Conservation (phyloP, 2,329 filamentous ascomycete genomes). For the Penicillium verrucosum region DNA sequence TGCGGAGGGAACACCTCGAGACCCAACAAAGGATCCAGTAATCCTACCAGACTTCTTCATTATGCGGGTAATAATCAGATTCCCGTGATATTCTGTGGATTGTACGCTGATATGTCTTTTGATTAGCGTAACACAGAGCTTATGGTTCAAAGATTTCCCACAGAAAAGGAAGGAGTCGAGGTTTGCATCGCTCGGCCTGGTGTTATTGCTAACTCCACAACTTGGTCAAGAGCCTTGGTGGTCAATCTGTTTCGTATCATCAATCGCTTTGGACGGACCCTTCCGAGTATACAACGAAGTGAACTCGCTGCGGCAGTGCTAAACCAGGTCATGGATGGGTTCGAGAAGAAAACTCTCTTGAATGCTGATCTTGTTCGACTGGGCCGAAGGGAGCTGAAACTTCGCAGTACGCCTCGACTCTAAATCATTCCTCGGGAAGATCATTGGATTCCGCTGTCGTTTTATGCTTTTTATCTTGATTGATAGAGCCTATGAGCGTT, state of each 20-base stretch:
- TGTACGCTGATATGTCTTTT: not conserved
- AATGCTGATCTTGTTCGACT: conserved; percentile 11
- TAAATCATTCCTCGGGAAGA: not conserved
- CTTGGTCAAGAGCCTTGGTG: conserved; percentile 2
- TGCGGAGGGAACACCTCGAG: conserved; percentile 45
- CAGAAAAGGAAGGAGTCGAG: not conserved
- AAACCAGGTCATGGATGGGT: conserved; percentile 2
- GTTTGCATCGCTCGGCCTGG: conserved; percentile 12
- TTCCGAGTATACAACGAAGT: conserved; percentile 3
- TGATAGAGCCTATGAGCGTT: too few relatives aligned
- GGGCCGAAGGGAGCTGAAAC: not conserved
- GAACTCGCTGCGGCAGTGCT: conserved; percentile 10
- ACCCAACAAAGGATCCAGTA: conserved; percentile 43
- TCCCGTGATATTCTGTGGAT: not conserved
- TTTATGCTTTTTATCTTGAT: not conserved
- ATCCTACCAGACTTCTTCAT: conserved; percentile 9
- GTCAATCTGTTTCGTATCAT: not conserved
- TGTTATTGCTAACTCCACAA: conserved; percentile 2
- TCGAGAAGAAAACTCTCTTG: conserved; percentile 17
- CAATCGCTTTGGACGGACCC: not conserved
- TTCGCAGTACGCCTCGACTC: not conserved
- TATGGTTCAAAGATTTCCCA: conserved; percentile 8
- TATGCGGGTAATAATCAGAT: conserved; percentile 8
- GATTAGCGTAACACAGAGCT: conserved; percentile 9
- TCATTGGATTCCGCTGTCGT: too few relatives aligned